phyloP scores from a whole-genome alignment of 225 moss, liverwort and hornwort species.

The Pseudisothecium myosuroides region DNA sequence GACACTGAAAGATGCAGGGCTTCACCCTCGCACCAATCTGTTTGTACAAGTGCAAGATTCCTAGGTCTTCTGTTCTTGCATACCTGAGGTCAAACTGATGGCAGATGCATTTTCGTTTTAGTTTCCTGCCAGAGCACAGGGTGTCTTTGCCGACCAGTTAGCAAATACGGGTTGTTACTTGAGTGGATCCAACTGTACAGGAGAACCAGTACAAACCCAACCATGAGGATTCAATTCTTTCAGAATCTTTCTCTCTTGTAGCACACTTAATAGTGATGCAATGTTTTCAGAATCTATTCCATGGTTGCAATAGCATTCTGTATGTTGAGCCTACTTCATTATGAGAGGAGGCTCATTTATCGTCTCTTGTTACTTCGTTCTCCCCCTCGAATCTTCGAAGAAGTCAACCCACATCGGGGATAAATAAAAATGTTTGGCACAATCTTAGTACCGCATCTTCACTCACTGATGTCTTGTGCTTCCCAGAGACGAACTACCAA shows the following conservation, averaged over 20 bases:
- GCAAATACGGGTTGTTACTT: slow-evolving; percentile 5
- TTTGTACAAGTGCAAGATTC: slow-evolving; percentile 63
- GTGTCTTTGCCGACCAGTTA: background rate
- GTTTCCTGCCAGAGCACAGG: background rate
- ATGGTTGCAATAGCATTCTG: background rate
- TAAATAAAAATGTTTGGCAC: background rate
- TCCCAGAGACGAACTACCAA: background rate
- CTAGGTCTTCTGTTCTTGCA: background rate
- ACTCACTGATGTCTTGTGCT: background rate
- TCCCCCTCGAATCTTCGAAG: background rate
- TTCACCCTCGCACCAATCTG: slow-evolving; percentile 76
- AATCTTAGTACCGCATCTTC: background rate
- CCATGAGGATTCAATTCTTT: slow-evolving; percentile 1
- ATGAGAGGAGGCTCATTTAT: background rate
- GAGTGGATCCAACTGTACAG: slow-evolving; percentile 14
- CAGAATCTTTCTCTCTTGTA: background rate
- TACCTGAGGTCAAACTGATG: background rate
- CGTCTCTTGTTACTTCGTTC: background rate
- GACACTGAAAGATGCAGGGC: slow-evolving; percentile 71
- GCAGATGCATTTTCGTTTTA: background rate
- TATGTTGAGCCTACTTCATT: background rate
- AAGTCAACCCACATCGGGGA: background rate
- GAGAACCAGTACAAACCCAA: slow-evolving; percentile 9
- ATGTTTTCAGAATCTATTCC: background rate
- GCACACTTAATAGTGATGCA: background rate